phyloP scores from a whole-genome alignment of 2,329 filamentous ascomycete species.

The Chalaropsis ovoidea region DNA sequence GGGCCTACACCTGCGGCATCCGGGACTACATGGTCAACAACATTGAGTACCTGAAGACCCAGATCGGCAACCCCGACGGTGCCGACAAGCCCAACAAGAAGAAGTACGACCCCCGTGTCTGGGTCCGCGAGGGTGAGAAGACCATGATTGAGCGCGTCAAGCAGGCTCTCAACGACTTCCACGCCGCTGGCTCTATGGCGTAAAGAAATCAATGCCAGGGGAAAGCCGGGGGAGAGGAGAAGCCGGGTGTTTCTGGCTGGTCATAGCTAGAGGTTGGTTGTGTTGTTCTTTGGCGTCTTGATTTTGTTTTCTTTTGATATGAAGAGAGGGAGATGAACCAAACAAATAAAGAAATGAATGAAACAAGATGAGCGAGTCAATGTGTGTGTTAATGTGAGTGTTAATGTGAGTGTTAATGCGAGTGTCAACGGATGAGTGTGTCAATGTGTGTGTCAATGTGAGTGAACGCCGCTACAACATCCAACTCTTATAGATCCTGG shows the following conservation, averaged over 20 bases:
- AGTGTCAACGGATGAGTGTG: no score
- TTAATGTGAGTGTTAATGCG: no score
- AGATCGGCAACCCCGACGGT: conserved; percentile 92
- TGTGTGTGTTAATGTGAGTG: no score
- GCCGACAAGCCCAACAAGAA: conserved; percentile 99
- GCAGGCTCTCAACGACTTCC: conserved; percentile 84
- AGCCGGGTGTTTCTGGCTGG: neutral
- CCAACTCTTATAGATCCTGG: no score
- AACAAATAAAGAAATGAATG: neutral
- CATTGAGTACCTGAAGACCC: conserved; percentile 81
- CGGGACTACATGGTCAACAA: conserved; percentile 90
- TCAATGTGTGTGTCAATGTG: no score
- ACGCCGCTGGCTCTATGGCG: conserved; percentile 42
- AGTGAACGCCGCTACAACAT: no score
- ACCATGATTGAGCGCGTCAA: conserved; percentile 76
- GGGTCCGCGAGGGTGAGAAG: conserved; percentile 96
- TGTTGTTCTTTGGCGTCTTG: conserved; percentile 8
- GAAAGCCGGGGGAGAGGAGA: neutral
- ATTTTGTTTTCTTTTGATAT: conserved; percentile 5
- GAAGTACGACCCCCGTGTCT: conserved; percentile 68
- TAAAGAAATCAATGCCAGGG: neutral
- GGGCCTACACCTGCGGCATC: conserved; percentile 83
- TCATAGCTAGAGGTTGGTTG: neutral
- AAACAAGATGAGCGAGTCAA: neutral
- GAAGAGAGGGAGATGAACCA: conserved; percentile 4